phyloP scores from a whole-genome alignment of 352 stramenopile species.

The Globisporangium solare region DNA sequence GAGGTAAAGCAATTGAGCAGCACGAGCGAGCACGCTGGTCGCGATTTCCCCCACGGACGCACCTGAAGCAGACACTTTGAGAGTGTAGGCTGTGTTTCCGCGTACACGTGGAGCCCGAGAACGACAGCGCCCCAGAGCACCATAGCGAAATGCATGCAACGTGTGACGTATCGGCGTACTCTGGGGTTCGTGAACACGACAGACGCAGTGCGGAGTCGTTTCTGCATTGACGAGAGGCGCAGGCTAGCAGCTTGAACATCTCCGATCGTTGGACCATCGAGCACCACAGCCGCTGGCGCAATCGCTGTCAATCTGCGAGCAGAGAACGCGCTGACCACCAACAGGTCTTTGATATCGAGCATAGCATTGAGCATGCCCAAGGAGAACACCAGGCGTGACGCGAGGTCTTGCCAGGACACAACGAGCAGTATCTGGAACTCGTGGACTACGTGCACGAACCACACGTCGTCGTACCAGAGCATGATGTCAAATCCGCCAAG shows the following conservation, averaged over 20 bases:
- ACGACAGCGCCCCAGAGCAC: constrained; percentile 15
- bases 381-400: constrained; percentile 16
- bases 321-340: too few species aligned
- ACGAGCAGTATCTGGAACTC: constrained; percentile 30
- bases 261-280: too few species aligned
- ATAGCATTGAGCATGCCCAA: neutral
- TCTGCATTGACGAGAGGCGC: too few species aligned
- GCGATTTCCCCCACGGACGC: constrained; percentile 14
- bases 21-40: constrained; percentile 23
- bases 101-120: constrained; percentile 20
- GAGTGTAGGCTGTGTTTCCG: constrained; percentile 8
- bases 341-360: too few species aligned
- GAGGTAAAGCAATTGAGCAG: constrained; percentile 22
- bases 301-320: too few species aligned
- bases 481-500: neutral
- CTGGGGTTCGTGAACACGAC: too few species aligned
- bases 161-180: too few species aligned
- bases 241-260: too few species aligned
- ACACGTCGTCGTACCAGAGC: constrained; percentile 14
- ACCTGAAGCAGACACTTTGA: constrained; percentile 22
- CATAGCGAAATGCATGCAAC: too few species aligned
- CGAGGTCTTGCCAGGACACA: constrained; percentile 23
- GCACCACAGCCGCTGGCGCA: too few species aligned
- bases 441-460: constrained; percentile 18
- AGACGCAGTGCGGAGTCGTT: too few species aligned